Evolutionary conservation across 1,284 basidiomycete genomes (phyloP), one percentile per base, ranked within the genome.

Genomic region (Wolfiporia cocos): DNA sequence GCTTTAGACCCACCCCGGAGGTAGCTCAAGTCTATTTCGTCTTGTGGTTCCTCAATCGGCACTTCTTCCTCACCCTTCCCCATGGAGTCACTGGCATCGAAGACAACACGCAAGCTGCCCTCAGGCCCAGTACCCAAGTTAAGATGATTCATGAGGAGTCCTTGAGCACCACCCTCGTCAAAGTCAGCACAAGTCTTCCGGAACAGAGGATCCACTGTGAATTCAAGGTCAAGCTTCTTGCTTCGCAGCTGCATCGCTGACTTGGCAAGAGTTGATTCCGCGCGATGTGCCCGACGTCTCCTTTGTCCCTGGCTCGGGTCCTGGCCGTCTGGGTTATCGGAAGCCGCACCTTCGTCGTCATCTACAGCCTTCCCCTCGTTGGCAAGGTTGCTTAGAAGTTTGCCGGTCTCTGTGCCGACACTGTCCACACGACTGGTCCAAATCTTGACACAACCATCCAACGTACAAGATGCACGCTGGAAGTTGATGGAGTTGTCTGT

Each of bases 391-490:
- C 84, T 92, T 38, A 98, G 74, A 10, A 99, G 76, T 61, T 97
- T 97, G 24, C 93, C 93, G 0, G 95, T 98, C 65, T 99, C 96
- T 0, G 91, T 95, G 10, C 92, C 92, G 32, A 98, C 93, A 51
- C 87, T 92, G 63, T 99, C 95, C 29, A 99, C 96, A 43, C 95
- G 85, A 51, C 89, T 93, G 1, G 95, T 99, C 94, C 94, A 99
- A 46, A 99, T 96, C 69, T 99, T 99, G 63, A 99, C 92, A 64
- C 96, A 99, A 4, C 96, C 96, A 48, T 99, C 96, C 15, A 99
- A 78, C 0, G 95, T 99, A 61, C 87, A 96, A 0, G 92, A 95
- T 9, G 95, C 95, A 58, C 96, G 95, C 64, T 98, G 94, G 59
- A 99, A 99, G 66, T 99, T 98, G 76, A 99, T 98, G 15, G 89